Percentiles rank a stretch among this genome's conserved stretches.
Evolutionary conservation across 768 basidiomycete species (phyloP).

Genomic region (Suillus ampliporus): DNA sequence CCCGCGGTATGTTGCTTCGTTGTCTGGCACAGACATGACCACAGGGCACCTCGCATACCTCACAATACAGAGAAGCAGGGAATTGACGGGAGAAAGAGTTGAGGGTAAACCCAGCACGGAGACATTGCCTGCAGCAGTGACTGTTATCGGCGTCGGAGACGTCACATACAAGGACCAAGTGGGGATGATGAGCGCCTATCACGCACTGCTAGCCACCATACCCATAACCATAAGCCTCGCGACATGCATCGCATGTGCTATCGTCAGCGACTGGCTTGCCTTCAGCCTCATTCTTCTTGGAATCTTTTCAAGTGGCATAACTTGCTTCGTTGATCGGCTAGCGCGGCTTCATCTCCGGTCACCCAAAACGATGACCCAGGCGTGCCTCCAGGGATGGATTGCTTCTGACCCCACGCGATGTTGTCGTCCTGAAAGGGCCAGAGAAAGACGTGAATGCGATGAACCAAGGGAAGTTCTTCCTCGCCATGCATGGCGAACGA

Average conservation of each 20-base stretch:
- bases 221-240: constrained; percentile 30
- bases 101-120: constrained; percentile 17
- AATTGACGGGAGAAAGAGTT: background rate
- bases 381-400: constrained; percentile 38
- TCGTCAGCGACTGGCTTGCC: constrained; percentile 35
- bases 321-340: constrained; percentile 35
- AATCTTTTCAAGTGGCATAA: constrained; percentile 37
- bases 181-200: constrained; percentile 6
- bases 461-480: constrained; percentile 35
- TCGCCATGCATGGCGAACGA: constrained; percentile 22
- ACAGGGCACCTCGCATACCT: constrained; percentile 39
- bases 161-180: constrained; percentile 23
- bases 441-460: constrained; percentile 38
- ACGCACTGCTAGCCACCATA: constrained; percentile 26
- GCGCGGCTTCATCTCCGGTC: constrained; percentile 27
- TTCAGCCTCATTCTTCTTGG: constrained; percentile 41
- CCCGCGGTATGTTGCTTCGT: constrained; percentile 30
- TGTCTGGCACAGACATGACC: constrained; percentile 36
- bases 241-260: constrained; percentile 30
- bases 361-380: constrained; percentile 26
- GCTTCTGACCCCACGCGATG: constrained; percentile 26
- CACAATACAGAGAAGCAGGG: constrained; percentile 23
- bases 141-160: constrained; percentile 28
- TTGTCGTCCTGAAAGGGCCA: constrained; percentile 37
- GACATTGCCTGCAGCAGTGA: constrained; percentile 26